Evolutionary conservation across 352 stramenopile genomes (phyloP), one percentile per base, ranked within the genome.

Genomic region (Pythium rishiriense): DNA sequence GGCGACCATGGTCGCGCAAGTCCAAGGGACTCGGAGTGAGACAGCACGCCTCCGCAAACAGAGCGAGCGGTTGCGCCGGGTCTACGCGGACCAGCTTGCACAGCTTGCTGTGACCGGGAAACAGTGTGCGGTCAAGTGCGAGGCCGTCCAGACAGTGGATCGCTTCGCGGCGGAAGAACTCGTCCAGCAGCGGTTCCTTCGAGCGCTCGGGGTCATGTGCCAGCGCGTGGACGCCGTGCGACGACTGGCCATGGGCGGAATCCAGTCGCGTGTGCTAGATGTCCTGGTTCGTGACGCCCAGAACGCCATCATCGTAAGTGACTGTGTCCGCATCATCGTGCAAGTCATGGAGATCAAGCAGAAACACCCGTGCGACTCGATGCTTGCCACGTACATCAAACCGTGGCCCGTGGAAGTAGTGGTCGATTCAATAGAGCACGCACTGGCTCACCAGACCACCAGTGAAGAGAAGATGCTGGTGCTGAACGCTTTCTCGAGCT

Each of bases 111-210:
- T 58, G 4, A 31, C 22, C 10, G 31, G 53, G 4, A 62, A 64
- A 25, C 49, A 51, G 46, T 54, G 56, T 15, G 46, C 65, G 1
- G 48, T 67, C 43, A 72, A 72, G 26, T 68, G 65, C 24, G 65
- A 72, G 25, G 33, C 31, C 12, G 39, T 72, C 14, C n/a, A 59
- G 19, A 67, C 29, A 1, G 57, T 62, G 35, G 43, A 46, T 1
- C 58, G 45, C 1, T 66, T 64, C 24, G 7, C 15, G 1, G 19
- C 2, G 7, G 37, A 62, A 11, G 46, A 53, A 45, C 4, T 35
- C n/a, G 12, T 68, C 25, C 58, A 68, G 33, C 28, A 57, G 17
- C 39, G 35, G 17, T 70, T 78, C 70, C 19, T 68, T 41, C 33
- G 53, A 37, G 24, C 66, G 49, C 51, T 75, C 35, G 6, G 42